Evolutionary conservation across 225 moss, liverwort and hornwort genomes (phyloP).

Genomic region (Neckera pumila): DNA sequence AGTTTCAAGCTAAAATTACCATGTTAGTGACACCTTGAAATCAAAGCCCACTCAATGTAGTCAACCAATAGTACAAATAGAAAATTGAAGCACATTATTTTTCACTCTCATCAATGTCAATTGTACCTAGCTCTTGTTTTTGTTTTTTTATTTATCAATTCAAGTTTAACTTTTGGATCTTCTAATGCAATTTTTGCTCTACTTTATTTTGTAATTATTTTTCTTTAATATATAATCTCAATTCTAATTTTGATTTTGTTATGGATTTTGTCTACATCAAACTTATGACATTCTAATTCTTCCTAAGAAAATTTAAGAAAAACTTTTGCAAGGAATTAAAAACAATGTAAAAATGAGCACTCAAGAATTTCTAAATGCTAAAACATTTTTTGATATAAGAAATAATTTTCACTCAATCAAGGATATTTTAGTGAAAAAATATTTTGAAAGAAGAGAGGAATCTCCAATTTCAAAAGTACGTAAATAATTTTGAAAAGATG

Average conservation of each 20-base stretch:
- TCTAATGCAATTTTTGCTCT: neutral
- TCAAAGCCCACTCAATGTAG: neutral
- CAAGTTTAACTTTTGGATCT: neutral
- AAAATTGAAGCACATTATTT: neutral
- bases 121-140: neutral
- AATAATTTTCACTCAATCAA: neutral
- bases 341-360: neutral
- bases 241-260: neutral
- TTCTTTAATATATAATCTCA: neutral
- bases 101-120: neutral
- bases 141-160: neutral
- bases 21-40: neutral
- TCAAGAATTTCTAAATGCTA: neutral
- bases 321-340: neutral
- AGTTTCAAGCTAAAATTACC: neutral
- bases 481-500: fast-evolving
- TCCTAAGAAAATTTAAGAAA: neutral
- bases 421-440: fast-evolving
- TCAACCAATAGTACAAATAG: too few species aligned
- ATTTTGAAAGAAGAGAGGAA: neutral
- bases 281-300: neutral
- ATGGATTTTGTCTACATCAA: too few species aligned
- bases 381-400: neutral
- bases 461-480: fast-evolving
- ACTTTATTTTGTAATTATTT: neutral